A percentile compares a stretch with the other conserved stretches of the same genome.
These are phyloP conservation scores for Aspergillus latus DNA, from an alignment of 2,329 filamentous ascomycete species.

Conservation along the genomic window DNA sequence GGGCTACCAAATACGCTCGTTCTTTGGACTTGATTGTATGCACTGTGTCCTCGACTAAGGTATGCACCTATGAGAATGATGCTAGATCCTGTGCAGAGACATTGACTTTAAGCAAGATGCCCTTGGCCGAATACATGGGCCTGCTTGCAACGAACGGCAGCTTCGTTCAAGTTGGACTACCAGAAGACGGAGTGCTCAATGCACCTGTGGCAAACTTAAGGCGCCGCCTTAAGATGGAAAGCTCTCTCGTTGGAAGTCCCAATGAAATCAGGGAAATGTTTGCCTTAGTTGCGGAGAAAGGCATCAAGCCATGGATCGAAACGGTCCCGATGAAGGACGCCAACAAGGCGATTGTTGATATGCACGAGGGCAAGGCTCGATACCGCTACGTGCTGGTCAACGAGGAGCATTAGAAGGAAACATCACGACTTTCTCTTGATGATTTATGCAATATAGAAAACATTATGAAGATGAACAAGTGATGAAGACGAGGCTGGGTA, in stretches of 20 bases:
- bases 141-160: slow-evolving; percentile 60
- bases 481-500: no score
- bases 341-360: slow-evolving; percentile 46
- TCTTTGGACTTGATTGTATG: slow-evolving; percentile 58
- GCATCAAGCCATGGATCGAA: slow-evolving; percentile 44
- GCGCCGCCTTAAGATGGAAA: slow-evolving; percentile 52
- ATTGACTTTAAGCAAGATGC: slow-evolving; percentile 50
- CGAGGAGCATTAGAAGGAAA: slow-evolving; percentile 23
- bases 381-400: slow-evolving; percentile 50
- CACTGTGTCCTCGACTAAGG: slow-evolving; percentile 56
- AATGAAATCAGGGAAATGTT: slow-evolving; percentile 48
- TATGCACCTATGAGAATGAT: slow-evolving; percentile 4
- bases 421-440: not conserved
- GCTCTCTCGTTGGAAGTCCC: slow-evolving; percentile 45
- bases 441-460: no score
- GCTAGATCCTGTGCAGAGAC: not conserved
- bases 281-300: slow-evolving; percentile 42
- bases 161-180: slow-evolving; percentile 66
- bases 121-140: slow-evolving; percentile 60
- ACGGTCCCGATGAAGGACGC: slow-evolving; percentile 45
- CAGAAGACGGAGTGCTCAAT: slow-evolving; percentile 56
- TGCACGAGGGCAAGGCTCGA: slow-evolving; percentile 46
- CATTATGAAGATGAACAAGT: no score
- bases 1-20: slow-evolving; percentile 50
- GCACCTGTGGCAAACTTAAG: slow-evolving; percentile 60